These are phyloP conservation scores for Lagerstroemia speciosa DNA, from an alignment of 345 rosid genomes.

Conservation along the genomic window DNA sequence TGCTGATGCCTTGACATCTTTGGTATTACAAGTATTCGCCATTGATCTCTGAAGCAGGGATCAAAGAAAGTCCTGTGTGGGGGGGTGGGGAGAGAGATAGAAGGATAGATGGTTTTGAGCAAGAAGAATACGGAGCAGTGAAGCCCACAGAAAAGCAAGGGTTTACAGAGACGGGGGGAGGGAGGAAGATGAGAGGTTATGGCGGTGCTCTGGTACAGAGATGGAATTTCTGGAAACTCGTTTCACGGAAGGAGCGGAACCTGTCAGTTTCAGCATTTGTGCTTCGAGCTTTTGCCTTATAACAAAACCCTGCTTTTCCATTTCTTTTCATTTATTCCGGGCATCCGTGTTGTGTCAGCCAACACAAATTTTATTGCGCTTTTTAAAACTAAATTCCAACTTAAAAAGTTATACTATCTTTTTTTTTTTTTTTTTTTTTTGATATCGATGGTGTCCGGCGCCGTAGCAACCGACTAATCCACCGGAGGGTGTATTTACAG, in stretches of 20 bases:
- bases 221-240: neutral
- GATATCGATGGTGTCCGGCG: too few species aligned
- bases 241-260: neutral
- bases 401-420: too few species aligned
- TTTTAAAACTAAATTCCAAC: too few species aligned
- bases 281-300: neutral
- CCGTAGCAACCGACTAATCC: too few species aligned
- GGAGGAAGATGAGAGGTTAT: neutral
- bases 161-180: neutral
- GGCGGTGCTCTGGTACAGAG: neutral
- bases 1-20: conserved; percentile 32
- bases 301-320: neutral
- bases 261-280: conserved; percentile 6
- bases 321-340: neutral
- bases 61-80: neutral
- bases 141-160: neutral
- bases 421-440: too few species aligned
- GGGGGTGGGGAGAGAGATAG: neutral
- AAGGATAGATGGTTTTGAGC: neutral
- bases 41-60: neutral
- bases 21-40: neutral
- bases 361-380: neutral
- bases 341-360: neutral
- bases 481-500: too few species aligned
- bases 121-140: neutral